Base-by-base conservation (phyloP, 139 green algal species). In the Chlorella sp. region DNA sequence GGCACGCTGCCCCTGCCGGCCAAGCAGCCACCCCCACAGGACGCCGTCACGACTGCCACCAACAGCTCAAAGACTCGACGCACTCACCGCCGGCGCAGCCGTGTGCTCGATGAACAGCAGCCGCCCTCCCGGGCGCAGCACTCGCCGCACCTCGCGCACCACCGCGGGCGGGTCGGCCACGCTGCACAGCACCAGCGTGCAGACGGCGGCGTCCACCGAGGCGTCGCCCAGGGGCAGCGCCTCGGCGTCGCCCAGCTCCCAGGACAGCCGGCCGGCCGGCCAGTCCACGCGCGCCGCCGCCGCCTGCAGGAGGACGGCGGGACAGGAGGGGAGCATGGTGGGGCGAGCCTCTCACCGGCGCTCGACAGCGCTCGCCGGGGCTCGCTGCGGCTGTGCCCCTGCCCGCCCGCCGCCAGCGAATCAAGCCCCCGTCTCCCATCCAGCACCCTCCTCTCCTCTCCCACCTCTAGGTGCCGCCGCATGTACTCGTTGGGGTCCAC, bases 311-410 rank as follows among this genome's bases (percentile, higher is more conserved):
- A n/a, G n/a, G n/a, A n/a, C n/a, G n/a, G n/a, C n/a, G n/a, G n/a
- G n/a, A n/a, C n/a, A n/a, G 56, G 85, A 90, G 0, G 17, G 36
- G 7, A 46, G 63, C 89, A 93, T 93, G 36, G 65, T 83, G 6
- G 65, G 27, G 51, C n/a, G n/a, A n/a, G n/a, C n/a, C n/a, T n/a
- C n/a, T n/a, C n/a, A n/a, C n/a, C n/a, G n/a, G n/a, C n/a, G n/a
- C n/a, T n/a, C n/a, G n/a, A n/a, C n/a, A n/a, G n/a, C n/a, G n/a
- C n/a, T n/a, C n/a, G n/a, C n/a, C n/a, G n/a, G n/a, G n/a, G n/a
- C n/a, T n/a, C n/a, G n/a, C n/a, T 93, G 93, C 35, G 88, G 88
- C 19, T 93, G 88, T 14, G 93, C 11, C 1, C 85, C 89, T n/a
- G 74, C 72, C 8, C 93, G 62, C 2, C 40, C 25, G 31, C 63